Base-by-base conservation (phyloP, 1,284 basidiomycete species). In the Grifola frondosa region DNA sequence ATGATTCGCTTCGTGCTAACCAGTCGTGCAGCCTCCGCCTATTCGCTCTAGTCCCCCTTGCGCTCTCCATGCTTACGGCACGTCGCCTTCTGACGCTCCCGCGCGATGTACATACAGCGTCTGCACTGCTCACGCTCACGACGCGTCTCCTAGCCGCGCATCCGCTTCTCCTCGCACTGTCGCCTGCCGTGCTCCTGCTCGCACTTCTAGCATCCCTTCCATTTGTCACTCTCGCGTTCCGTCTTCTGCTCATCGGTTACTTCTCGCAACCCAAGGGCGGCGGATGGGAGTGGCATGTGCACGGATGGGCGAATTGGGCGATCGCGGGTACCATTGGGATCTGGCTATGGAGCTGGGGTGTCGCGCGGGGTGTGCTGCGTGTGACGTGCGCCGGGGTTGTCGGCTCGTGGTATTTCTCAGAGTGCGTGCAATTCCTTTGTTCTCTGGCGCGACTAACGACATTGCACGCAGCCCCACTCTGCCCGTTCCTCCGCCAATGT, bases 331-430 rank as follows among this genome's bases (percentile, higher is more conserved):
- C 85, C 0, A 69, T 86, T 2, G 71, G 70, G 1, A 72, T 90
- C 0, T 96, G 92, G 90, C 65, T 94, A 2, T 97, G 93, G 93
- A 88, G 80, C 9, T 95, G 92, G 89, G 88, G 84, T 13, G 84
- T 97, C 3, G 81, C 89, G 12, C 75, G 93, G 23, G 93, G 94
- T 1, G 63, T 92, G 1, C 69, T 93, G 40, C 73, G 91, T 5
- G 89, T 88, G 30, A 81, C 84, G 0, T 83, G 86, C 34, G 84
- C 91, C 1, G 87, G 83, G 20, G 89, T 94, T 2, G 80, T 97
- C 28, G 94, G 91, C 1, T 84, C 88, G 30, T 97, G 93, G 92
- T 97, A 96, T 62, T 96, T 93, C 59, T 77, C 87, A 34, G 78
- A 89, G 84, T 90, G 60, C 60, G 79, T 68, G 3, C 15, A 10